Evolutionary conservation across 164 flowering plant species (phyloP).

Genomic region (Liriodendron chinense): DNA sequence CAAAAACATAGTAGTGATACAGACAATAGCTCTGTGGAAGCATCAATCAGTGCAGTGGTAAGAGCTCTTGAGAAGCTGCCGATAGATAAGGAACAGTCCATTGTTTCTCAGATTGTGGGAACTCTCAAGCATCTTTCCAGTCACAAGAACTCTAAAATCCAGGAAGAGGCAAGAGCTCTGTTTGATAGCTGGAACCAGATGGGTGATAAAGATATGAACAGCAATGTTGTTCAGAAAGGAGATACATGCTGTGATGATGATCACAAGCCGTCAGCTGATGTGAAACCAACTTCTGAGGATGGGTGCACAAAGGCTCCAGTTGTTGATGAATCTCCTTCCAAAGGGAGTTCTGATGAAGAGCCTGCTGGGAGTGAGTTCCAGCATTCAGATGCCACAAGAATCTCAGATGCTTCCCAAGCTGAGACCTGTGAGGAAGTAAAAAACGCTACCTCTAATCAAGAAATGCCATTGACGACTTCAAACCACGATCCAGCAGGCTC

Average conservation of each 20-base stretch:
- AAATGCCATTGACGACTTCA: neutral
- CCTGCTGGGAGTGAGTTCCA: conserved; percentile 16
- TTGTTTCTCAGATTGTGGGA: conserved; percentile 51
- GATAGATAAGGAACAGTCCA: conserved; percentile 36
- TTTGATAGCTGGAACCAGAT: conserved; percentile 50
- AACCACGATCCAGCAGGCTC: conserved; percentile 1
- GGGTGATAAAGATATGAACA: conserved; percentile 10
- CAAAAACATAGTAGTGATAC: conserved; percentile 36
- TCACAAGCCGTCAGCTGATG: neutral
- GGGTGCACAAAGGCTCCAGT: conserved; percentile 17
- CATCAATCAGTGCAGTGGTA: conserved; percentile 51
- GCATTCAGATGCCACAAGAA: conserved; percentile 7
- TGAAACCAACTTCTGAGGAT: conserved; percentile 19
- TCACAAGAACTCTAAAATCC: conserved; percentile 50
- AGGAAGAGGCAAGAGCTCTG: conserved; percentile 53
- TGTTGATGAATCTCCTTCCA: conserved; percentile 15
- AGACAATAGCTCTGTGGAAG: conserved; percentile 53
- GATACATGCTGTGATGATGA: conserved; percentile 1
- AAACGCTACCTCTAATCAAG: conserved; percentile 10
- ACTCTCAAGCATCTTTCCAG: conserved; percentile 56
- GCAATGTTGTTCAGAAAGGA: conserved; percentile 1
- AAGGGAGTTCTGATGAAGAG: conserved; percentile 19
- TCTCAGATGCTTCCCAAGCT: conserved; percentile 7
- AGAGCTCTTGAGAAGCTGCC: conserved; percentile 70
- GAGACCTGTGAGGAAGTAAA: conserved; percentile 5